phyloP scores from a whole-genome alignment of 2,329 filamentous ascomycete species.

The Nannizzia gypsea region DNA sequence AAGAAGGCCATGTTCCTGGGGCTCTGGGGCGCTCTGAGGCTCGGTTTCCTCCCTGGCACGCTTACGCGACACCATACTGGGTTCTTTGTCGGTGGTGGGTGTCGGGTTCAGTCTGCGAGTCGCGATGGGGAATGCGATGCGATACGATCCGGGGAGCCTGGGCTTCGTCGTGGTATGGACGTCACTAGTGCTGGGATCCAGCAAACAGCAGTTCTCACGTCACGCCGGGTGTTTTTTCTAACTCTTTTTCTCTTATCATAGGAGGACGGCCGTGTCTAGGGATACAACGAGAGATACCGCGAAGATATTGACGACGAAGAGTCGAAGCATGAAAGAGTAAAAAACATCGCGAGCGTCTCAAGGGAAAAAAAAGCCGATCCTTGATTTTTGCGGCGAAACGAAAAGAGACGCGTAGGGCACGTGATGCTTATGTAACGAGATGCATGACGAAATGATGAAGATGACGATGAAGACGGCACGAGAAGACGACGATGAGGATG shows the following conservation, averaged over 20 bases:
- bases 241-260: background rate
- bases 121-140: background rate
- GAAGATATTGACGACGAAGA: background rate
- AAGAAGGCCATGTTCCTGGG: constrained; percentile 38
- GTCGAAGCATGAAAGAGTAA: background rate
- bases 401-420: background rate
- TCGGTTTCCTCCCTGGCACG: constrained; percentile 46
- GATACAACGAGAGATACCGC: background rate
- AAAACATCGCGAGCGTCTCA: background rate
- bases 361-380: background rate
- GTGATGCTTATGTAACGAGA: background rate
- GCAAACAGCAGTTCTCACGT: background rate
- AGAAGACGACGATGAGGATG: background rate
- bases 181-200: background rate
- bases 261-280: background rate
- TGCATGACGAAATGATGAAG: background rate
- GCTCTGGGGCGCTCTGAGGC: constrained; percentile 27
- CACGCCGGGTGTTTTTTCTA: background rate
- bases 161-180: background rate
- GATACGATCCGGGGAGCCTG: background rate
- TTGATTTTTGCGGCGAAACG: background rate
- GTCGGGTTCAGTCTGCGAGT: background rate
- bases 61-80: constrained; percentile 43
- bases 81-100: background rate
- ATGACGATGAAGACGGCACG: background rate